phyloP scores from a whole-genome alignment of 495 filamentous ascomycete genomes.

The Aspergillus diversus region DNA sequence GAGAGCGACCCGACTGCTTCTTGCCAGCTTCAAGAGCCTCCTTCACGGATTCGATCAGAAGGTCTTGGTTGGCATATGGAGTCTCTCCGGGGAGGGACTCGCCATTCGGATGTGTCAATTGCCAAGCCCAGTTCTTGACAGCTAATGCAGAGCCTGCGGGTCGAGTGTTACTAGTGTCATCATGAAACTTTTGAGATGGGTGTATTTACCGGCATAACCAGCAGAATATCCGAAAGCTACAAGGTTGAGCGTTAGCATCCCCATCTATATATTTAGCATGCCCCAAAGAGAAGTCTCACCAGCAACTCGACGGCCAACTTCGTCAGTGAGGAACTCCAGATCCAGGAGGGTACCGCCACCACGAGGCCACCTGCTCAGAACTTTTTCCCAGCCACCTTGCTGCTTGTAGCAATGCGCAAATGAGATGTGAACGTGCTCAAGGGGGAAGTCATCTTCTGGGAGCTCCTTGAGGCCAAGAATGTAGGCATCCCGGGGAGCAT shows the following conservation, averaged over 20 bases:
- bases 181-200: neutral
- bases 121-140: conserved; percentile 87
- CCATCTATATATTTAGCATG: conserved; percentile 37
- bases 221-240: conserved; percentile 73
- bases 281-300: conserved; percentile 28
- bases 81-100: conserved; percentile 68
- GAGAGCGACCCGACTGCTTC: conserved; percentile 54
- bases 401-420: conserved; percentile 87
- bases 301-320: conserved; percentile 77
- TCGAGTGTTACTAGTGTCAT: conserved; percentile 6
- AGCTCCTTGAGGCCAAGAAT: conserved; percentile 95
- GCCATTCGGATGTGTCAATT: conserved; percentile 68
- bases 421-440: conserved; percentile 65
- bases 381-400: conserved; percentile 82
- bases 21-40: conserved; percentile 62
- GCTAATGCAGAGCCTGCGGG: conserved; percentile 65
- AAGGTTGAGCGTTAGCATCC: conserved; percentile 13
- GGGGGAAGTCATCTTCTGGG: conserved; percentile 66
- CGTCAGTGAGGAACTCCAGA: conserved; percentile 88
- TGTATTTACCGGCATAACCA: conserved; percentile 67
- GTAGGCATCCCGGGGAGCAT: conserved; percentile 76
- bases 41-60: conserved; percentile 75
- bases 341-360: conserved; percentile 86
- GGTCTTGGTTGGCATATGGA: conserved; percentile 76
- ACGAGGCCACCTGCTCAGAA: conserved; percentile 77